These are phyloP conservation scores for Rhizopogon vulgaris DNA, from an alignment of 768 basidiomycete genomes.

Conservation along the genomic window DNA sequence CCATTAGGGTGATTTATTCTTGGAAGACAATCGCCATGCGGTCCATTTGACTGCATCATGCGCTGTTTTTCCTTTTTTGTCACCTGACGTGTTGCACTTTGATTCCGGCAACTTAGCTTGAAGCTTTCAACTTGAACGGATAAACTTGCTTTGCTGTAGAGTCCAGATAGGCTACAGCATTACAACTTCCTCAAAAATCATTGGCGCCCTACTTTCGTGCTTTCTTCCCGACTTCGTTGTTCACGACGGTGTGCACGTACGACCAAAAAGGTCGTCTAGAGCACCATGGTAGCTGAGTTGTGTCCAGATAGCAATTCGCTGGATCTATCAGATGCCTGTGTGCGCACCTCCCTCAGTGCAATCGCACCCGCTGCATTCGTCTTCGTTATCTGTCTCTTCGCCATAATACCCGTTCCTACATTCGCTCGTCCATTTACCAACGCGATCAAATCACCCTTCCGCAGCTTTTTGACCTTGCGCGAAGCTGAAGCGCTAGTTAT, in stretches of 20 bases:
- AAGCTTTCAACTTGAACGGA: too few species aligned
- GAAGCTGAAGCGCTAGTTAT: constrained; percentile 51
- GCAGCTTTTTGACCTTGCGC: constrained; percentile 40
- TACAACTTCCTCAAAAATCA: too few species aligned
- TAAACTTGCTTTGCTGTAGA: too few species aligned
- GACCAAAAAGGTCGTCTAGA: not conserved
- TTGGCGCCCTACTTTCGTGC: too few species aligned
- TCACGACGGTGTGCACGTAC: too few species aligned
- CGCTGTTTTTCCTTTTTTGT: too few species aligned
- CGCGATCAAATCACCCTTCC: constrained; percentile 24
- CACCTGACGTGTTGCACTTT: too few species aligned
- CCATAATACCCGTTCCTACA: constrained; percentile 25
- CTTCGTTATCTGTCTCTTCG: constrained; percentile 33
- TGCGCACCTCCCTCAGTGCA: constrained; percentile 47
- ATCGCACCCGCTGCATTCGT: constrained; percentile 43
- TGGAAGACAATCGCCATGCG: too few species aligned
- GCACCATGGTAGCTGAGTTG: not conserved
- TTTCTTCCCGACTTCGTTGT: not conserved
- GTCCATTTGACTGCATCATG: too few species aligned
- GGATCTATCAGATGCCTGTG: constrained; percentile 41
- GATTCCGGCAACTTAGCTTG: too few species aligned
- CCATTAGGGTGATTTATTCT: too few species aligned
- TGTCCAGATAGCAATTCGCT: constrained; percentile 13
- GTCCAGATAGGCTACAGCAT: too few species aligned
- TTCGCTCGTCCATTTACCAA: constrained; percentile 11